Evolutionary conservation across 2,329 filamentous ascomycete genomes (phyloP), one percentile per base, ranked within the genome.

Genomic region (Colletotrichum tamarilloi): DNA sequence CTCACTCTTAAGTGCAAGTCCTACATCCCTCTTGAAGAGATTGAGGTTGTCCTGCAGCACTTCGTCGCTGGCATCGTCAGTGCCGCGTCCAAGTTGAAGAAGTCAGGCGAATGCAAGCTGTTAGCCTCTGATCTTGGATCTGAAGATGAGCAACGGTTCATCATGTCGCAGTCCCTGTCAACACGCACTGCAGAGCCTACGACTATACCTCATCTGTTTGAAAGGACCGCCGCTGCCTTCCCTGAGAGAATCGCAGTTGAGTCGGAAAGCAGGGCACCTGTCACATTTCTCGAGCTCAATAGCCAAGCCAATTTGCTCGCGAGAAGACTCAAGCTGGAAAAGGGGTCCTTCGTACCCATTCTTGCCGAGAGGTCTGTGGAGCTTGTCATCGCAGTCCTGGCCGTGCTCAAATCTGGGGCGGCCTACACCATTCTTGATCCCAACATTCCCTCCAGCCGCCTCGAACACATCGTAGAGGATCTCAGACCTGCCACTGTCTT

Each of bases 341-440:
- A 35, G n/a, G 64, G 56, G 8, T n/a, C 22, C 8, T 14, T 63
- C 9, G 32, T 63, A 5, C 30, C 66, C 5, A 46, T 68, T 32
- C 52, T 62, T 3, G 38, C 60, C 16, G 66, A 68, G 2, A 49
- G 66, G 11, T 68, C 66, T n/a, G 3, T n/a, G 14, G n/a, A 76
- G 12, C 63, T 77, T 11, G 58, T 77, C 7, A 60, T 76, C 12
- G n/a, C 76, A 7, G 69, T 77, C 35, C 35, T 78, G 5, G 75
- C 75, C 11, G 69, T 78, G 0, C 74, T 78, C 19, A 78, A 78
- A 68, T 68, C 77, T 5, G 77, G 77, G 2, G 68, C 75, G 26
- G 76, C 72, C 0, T 78, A 77, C 53, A 74, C 70, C 2, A 58
- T 76, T 1, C 62, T 78, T 4, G 75, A 77, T 9, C 77, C 77